Evolutionary conservation across 768 basidiomycete species (phyloP), one percentile per base, ranked within the genome.

Genomic region (Lentinula sp.): DNA sequence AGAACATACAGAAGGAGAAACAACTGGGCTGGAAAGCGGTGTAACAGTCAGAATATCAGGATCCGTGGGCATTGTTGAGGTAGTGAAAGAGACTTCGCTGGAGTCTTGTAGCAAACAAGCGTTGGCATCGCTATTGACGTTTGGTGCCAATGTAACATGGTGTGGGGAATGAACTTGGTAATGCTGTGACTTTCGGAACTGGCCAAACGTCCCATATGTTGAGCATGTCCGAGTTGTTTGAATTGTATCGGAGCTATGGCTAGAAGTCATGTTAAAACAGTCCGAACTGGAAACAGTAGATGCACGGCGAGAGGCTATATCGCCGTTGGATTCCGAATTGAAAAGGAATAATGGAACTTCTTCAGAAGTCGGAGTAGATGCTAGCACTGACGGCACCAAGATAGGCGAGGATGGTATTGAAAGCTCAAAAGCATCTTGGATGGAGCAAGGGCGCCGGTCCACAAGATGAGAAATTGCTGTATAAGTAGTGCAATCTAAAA

Each of bases 271-370:
- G 31, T 32, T 31, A 32, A 9, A 55, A 28, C 13, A 16, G 45
- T 37, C 28, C 15, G n/a, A 35, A 31, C 21, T 23, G 8, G 37
- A 42, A 50, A 51, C 46, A 34, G 18, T 21, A 16, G 53, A 56
- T 5, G 18, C 28, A 13, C n/a, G 62, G 58, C 51, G 51, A 54
- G 39, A 50, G 13, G 50, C 43, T 34, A 60, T 46, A 15, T 60
- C 59, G 15, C 56, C 45, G 28, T 43, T 39, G 51, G 39, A 42
- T 4, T 53, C 57, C 28, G 60, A 58, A 50, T 80, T 77, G 57
- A 82, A 71, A 16, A 80, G 67, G 61, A 80, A 65, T 42, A 85
- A 74, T n/a, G 81, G 83, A 59, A 85, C 84, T 54, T 80, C 76
- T 35, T 76, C 80, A 37, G 79, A 81, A 32, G 78, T 78, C 64